Base-by-base conservation (phyloP, 2,329 filamentous ascomycete species). In the Pseudocercospora pini-densiflorae region DNA sequence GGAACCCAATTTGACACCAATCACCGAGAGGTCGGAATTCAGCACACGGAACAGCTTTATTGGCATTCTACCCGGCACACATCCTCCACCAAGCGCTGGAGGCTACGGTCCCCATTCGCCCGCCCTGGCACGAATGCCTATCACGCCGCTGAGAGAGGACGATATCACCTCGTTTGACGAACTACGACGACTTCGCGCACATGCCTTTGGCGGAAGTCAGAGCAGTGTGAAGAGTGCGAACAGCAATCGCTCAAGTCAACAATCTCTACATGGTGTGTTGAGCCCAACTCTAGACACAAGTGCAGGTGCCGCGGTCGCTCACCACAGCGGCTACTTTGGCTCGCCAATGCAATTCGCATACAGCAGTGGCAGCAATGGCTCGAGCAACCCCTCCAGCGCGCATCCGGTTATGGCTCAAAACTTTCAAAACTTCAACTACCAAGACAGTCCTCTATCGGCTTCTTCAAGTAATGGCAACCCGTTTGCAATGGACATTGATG, bases 11-110 rank as follows among this genome's bases (percentile, higher is more conserved):
- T 82, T 99, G 57, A 98, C 95, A 0, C 95, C 95, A 5, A 98
- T 99, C 73, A 98, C 94, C 0, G 95, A 98, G 78, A 88, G 94
- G 12, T 97, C 92, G 66, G 95, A 99, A 79, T 97, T 97, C 82
- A 97, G 93, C 49, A 97, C 96, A 66, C 89, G 95, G 53, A 98
- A 97, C 77, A 96, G 92, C 0, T 88, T 97, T 65, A 92, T 96
- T 82, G 71, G 71, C 53, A 36, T 43, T 23, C 31, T 58, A n/a
- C 55, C 55, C 14, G 90, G 65, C 82, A 94, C 68, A 87, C 88
- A 55, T 53, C 80, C 81, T 62, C 80, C 82, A 2, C 79, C 81
- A 66, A 87, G 83, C 64, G 87, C 81, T 47, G 81, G 77, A 64
- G 74, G 92, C 2, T 84, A 89, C 33, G 92, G 90, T 70, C 91